Conservation (phyloP, 2,329 filamentous ascomycete species). For the Hirsutella thompsonii region DNA sequence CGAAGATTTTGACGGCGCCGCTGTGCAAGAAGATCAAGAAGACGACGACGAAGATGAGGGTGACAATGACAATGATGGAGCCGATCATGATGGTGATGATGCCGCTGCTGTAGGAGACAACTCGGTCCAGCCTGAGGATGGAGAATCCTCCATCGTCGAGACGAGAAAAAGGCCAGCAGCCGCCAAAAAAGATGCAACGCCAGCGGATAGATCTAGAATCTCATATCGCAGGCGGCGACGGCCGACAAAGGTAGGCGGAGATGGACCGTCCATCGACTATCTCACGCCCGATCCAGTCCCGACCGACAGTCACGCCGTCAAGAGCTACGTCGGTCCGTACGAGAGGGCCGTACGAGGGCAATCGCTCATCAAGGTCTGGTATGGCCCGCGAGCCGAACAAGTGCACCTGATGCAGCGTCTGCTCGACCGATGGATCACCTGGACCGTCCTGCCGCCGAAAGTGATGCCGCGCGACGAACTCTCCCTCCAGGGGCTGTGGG, state of each 20-base stretch:
- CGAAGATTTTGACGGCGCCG: slow-evolving; percentile 18
- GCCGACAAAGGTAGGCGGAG: not conserved
- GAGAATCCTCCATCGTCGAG: too few species aligned
- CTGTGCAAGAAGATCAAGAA: slow-evolving; percentile 6
- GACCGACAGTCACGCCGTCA: slow-evolving; percentile 16
- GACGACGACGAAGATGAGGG: not conserved
- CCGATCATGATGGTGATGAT: slow-evolving; percentile 8
- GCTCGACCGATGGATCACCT: slow-evolving; percentile 27
- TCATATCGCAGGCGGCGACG: too few species aligned
- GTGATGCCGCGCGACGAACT: not conserved
- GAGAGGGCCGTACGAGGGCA: slow-evolving; percentile 19
- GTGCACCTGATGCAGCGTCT: slow-evolving; percentile 23
- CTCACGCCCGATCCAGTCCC: slow-evolving; percentile 19
- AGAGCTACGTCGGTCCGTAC: slow-evolving; percentile 22
- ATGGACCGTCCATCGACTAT: not conserved
- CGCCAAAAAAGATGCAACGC: too few species aligned
- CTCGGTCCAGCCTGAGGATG: too few species aligned
- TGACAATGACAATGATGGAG: slow-evolving; percentile 6
- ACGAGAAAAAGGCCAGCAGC: too few species aligned
- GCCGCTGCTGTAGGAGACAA: not conserved
- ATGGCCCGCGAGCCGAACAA: slow-evolving; percentile 23
- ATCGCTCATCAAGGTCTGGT: slow-evolving; percentile 25
- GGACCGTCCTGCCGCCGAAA: slow-evolving; percentile 26
- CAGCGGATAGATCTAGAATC: too few species aligned
- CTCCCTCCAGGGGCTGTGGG: too few species aligned